Percentiles rank a stretch among this genome's conserved stretches.
phyloP scores from a whole-genome alignment of 805 yeast genomes.

The Ogataea sp. region DNA sequence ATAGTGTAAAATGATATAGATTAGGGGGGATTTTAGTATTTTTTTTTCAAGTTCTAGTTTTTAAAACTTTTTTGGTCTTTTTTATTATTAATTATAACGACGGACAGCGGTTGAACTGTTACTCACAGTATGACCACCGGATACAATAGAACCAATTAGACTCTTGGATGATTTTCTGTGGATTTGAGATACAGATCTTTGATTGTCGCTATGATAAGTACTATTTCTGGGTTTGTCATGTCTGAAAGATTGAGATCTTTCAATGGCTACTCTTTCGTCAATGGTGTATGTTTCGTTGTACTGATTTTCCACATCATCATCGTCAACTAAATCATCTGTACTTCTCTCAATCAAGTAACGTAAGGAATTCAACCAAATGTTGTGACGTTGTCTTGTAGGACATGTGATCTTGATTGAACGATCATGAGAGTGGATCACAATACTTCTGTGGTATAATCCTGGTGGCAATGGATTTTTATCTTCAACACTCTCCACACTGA shows the following conservation, averaged over 20 bases:
- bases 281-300: constrained; percentile 18
- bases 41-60: too few species aligned
- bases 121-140: background rate
- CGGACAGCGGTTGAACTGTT: too few species aligned
- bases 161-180: constrained; percentile 4
- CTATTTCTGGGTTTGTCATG: constrained; percentile 17
- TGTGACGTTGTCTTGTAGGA: constrained; percentile 79
- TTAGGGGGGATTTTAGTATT: too few species aligned
- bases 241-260: constrained; percentile 20
- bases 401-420: constrained; percentile 75
- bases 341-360: constrained; percentile 64
- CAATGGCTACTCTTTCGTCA: constrained; percentile 21
- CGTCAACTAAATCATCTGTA: constrained; percentile 47
- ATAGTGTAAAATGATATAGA: too few species aligned
- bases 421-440: constrained; percentile 58
- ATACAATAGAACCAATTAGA: background rate
- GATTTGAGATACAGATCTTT: constrained; percentile 8
- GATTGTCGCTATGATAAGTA: constrained; percentile 1
- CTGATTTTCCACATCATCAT: constrained; percentile 33
- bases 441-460: constrained; percentile 79
- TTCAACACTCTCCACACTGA: constrained; percentile 68
- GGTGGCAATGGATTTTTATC: constrained; percentile 87
- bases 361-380: constrained; percentile 83
- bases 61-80: too few species aligned
- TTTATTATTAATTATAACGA: background rate